Evolutionary conservation across 768 basidiomycete genomes (phyloP).

Genomic region (Mycena leptocephala): DNA sequence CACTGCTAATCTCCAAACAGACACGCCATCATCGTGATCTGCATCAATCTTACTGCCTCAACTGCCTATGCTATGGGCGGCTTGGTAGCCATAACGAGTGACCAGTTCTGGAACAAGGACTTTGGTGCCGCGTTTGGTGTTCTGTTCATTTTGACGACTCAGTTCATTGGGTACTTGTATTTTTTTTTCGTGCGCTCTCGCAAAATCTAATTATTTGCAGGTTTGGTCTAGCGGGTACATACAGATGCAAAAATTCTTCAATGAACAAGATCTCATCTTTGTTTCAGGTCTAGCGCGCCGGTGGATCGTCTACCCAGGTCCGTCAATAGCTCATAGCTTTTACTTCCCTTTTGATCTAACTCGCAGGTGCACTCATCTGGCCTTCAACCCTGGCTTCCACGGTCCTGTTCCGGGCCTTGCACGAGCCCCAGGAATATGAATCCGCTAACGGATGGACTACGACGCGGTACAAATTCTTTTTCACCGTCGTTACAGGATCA

Average conservation of each 20-base stretch:
- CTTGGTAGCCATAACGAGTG: constrained; percentile 5
- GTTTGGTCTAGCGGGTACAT: neutral
- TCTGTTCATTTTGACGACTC: constrained; percentile 18
- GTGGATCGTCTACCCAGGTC: constrained; percentile 19
- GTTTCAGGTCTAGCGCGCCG: constrained; percentile 12
- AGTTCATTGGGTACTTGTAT: constrained; percentile 5
- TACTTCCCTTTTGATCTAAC: neutral
- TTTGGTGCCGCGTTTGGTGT: constrained; percentile 14
- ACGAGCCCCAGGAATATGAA: constrained; percentile 13
- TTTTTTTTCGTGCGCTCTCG: neutral
- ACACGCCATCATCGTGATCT: constrained; percentile 15
- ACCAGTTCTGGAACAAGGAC: constrained; percentile 10
- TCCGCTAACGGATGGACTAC: constrained; percentile 20
- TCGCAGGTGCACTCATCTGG: constrained; percentile 18
- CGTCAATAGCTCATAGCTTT: neutral
- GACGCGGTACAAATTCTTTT: constrained; percentile 21
- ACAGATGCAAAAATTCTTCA: neutral
- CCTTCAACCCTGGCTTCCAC: constrained; percentile 12
- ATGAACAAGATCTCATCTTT: neutral
- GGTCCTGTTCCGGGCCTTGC: constrained; percentile 19
- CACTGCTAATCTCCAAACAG: neutral
- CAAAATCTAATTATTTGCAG: neutral
- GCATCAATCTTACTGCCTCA: constrained; percentile 16
- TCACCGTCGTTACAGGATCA: constrained; percentile 1
- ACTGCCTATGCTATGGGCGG: constrained; percentile 16